Evolutionary conservation across 164 flowering plant genomes (phyloP).

Genomic region (Tetrastigma voinierianum): DNA sequence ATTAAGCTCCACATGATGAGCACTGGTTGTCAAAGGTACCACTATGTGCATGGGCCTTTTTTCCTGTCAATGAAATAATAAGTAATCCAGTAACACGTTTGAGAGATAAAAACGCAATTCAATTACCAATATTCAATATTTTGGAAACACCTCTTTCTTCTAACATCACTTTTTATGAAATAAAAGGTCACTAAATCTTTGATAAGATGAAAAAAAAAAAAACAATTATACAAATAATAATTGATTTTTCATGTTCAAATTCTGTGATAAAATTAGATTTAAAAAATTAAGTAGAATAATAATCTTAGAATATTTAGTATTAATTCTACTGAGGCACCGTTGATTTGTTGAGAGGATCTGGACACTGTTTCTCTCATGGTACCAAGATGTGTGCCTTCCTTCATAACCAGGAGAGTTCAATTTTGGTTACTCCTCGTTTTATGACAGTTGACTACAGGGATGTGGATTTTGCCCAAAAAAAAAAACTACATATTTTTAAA

Average conservation of each 20-base stretch:
- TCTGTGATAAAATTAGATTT: too few species aligned
- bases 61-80: slow-evolving; percentile 40
- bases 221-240: too few species aligned
- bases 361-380: neutral
- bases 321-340: too few species aligned
- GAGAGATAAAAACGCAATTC: neutral
- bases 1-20: slow-evolving; percentile 72
- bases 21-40: slow-evolving; percentile 60
- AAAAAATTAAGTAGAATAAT: too few species aligned
- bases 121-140: too few species aligned
- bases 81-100: neutral
- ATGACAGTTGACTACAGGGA: neutral
- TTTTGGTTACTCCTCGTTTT: neutral
- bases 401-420: neutral
- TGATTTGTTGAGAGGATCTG: too few species aligned
- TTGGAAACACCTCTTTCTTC: too few species aligned
- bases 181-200: too few species aligned
- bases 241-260: too few species aligned
- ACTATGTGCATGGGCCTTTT: slow-evolving; percentile 41
- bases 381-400: neutral
- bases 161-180: too few species aligned
- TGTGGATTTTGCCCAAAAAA: neutral
- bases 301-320: too few species aligned
- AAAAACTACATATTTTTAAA: neutral
- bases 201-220: too few species aligned